Conservation (phyloP, 768 basidiomycete species). For the Auriscalpium vulgare region DNA sequence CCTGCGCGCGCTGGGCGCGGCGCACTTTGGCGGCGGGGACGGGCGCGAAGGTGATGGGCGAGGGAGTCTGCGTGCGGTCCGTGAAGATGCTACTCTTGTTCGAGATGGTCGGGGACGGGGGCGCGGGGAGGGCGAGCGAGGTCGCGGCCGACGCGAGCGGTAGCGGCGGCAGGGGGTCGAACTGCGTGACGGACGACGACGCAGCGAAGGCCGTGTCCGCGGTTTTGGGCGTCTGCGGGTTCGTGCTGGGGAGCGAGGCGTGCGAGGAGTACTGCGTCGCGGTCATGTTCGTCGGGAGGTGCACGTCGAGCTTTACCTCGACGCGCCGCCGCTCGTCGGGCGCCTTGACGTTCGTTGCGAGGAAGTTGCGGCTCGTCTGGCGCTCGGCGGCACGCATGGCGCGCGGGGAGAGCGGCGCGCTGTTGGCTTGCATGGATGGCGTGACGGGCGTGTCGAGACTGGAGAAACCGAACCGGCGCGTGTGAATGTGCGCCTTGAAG, state of each 20-base stretch:
- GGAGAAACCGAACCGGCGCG: not conserved
- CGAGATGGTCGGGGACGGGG: not conserved
- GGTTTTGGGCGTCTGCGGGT: not conserved
- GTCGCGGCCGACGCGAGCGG: not conserved
- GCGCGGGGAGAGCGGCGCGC: not conserved
- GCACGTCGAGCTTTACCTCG: constrained; percentile 1
- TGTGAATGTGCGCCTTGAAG: not conserved
- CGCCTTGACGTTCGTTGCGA: not conserved
- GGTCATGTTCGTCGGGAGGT: not conserved
- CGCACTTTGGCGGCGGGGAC: not conserved
- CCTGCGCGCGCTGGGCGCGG: not conserved
- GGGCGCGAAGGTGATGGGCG: constrained; percentile 11
- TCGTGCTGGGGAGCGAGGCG: not conserved
- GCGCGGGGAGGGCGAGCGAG: not conserved
- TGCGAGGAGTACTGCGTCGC: constrained; percentile 3
- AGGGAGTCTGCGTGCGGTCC: constrained; percentile 5
- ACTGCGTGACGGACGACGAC: not conserved
- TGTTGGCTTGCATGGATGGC: not conserved
- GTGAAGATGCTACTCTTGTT: not conserved
- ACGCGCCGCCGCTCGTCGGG: not conserved
- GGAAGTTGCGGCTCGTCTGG: not conserved
- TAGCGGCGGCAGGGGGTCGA: not conserved
- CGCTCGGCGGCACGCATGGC: not conserved
- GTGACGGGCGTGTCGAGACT: not conserved
- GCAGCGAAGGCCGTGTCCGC: not conserved